Conservation (phyloP, 345 rosid genomes). For the Limnanthes douglasii region DNA sequence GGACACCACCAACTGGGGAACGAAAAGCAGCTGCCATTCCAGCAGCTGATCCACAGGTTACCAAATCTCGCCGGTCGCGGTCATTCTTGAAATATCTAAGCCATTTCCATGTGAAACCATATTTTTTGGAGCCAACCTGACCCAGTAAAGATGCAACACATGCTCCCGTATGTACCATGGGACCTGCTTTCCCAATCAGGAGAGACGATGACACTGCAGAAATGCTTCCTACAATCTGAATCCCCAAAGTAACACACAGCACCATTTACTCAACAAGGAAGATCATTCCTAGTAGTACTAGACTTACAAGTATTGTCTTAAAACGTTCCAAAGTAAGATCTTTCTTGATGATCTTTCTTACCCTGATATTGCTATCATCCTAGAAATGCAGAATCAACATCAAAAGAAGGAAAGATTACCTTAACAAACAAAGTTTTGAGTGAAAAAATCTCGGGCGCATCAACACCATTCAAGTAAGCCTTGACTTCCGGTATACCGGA, state of each 20-base stretch:
- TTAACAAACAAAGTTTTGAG: slow-evolving; percentile 54
- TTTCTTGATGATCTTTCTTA: too few species aligned
- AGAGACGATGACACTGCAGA: slow-evolving; percentile 80
- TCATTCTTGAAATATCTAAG: slow-evolving; percentile 69
- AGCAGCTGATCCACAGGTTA: slow-evolving; percentile 92
- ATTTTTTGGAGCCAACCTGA: slow-evolving; percentile 86
- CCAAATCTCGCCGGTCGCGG: slow-evolving; percentile 80
- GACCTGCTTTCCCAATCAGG: slow-evolving; percentile 93
- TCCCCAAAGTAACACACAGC: slow-evolving; percentile 4
- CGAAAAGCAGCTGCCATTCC: slow-evolving; percentile 92
- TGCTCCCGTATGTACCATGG: slow-evolving; percentile 93
- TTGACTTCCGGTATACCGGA: slow-evolving; percentile 96
- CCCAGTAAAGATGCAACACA: slow-evolving; percentile 81
- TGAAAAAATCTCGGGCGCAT: slow-evolving; percentile 73
- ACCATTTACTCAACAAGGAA: too few species aligned
- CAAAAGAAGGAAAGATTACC: slow-evolving; percentile 16
- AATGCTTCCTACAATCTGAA: slow-evolving; percentile 75
- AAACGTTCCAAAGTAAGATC: too few species aligned
- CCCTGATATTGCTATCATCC: too few species aligned
- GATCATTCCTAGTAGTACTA: too few species aligned
- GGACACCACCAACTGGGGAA: slow-evolving; percentile 87
- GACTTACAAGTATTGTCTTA: too few species aligned
- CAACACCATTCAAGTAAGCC: slow-evolving; percentile 92
- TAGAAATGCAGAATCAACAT: background rate
- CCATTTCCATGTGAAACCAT: slow-evolving; percentile 71